Evolutionary conservation across 345 rosid species (phyloP).

Genomic region (Lagerstroemia speciosa): DNA sequence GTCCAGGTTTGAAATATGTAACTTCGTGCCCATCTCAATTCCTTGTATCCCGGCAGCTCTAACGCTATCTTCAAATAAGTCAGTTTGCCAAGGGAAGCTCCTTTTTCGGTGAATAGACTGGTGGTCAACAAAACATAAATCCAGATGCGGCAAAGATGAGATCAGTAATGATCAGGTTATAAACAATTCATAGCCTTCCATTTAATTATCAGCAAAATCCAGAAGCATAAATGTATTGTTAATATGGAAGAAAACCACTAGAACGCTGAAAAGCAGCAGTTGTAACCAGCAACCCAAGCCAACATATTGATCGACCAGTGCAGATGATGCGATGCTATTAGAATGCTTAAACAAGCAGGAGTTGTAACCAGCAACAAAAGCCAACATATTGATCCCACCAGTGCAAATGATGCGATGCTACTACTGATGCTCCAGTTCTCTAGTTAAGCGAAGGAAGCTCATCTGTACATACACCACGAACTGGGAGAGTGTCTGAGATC

Average conservation of each 20-base stretch:
- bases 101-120: constrained; percentile 62
- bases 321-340: constrained; percentile 30
- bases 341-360: constrained; percentile 39
- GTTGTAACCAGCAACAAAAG: constrained; percentile 31
- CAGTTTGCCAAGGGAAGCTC: constrained; percentile 82
- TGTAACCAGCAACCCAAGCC: constrained; percentile 31
- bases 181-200: constrained; percentile 34
- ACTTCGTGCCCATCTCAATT: constrained; percentile 68
- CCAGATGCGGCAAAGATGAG: constrained; percentile 20
- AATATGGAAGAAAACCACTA: constrained; percentile 24
- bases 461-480: constrained; percentile 38
- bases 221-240: constrained; percentile 28
- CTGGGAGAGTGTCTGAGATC: constrained; percentile 34
- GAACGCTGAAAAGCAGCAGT: constrained; percentile 37
- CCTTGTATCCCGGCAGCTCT: constrained; percentile 87
- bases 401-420: constrained; percentile 34
- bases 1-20: constrained; percentile 82
- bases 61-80: constrained; percentile 86
- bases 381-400: constrained; percentile 31
- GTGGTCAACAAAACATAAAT: constrained; percentile 31
- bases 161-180: constrained; percentile 38
- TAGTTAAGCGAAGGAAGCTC: constrained; percentile 36
- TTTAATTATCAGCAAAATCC: constrained; percentile 33
- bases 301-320: constrained; percentile 40
- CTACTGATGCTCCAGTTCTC: constrained; percentile 47